phyloP scores from a whole-genome alignment of 140 eudicot genomes.

The Stevia rebaudiana region DNA sequence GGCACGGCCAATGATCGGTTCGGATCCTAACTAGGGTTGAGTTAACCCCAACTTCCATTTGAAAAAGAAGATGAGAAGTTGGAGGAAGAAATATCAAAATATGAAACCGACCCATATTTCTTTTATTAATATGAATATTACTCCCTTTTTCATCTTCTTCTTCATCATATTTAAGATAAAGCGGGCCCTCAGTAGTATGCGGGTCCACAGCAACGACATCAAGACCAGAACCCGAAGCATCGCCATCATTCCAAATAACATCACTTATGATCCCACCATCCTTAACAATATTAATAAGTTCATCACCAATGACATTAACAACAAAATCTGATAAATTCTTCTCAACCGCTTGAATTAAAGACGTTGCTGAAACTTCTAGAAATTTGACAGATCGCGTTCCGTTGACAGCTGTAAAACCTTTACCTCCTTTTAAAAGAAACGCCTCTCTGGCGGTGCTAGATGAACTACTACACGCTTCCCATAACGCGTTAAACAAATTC shows the following conservation, averaged over 20 bases:
- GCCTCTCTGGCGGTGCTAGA: slow-evolving; percentile 83
- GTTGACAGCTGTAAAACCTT: slow-evolving; percentile 64
- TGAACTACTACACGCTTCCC: slow-evolving; percentile 92
- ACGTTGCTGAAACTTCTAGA: slow-evolving; percentile 63
- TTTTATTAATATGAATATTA: slow-evolving; percentile 31
- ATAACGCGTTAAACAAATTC: slow-evolving; percentile 68
- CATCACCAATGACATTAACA: slow-evolving; percentile 74
- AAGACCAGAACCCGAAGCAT: slow-evolving; percentile 36
- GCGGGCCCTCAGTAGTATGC: slow-evolving; percentile 48
- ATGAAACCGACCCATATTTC: slow-evolving; percentile 61
- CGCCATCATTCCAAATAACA: slow-evolving; percentile 41
- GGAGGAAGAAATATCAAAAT: slow-evolving; percentile 93
- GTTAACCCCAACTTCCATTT: slow-evolving; percentile 69
- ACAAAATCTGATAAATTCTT: slow-evolving; percentile 59
- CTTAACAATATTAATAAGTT: slow-evolving; percentile 59
- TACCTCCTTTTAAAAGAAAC: slow-evolving; percentile 77
- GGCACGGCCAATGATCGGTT: slow-evolving; percentile 99
- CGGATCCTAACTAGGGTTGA: slow-evolving; percentile 83
- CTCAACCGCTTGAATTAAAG: slow-evolving; percentile 61
- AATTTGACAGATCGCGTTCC: slow-evolving; percentile 95
- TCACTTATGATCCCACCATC: slow-evolving; percentile 62
- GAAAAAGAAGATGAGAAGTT: slow-evolving; percentile 83
- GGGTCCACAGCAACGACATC: slow-evolving; percentile 37
- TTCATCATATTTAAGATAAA: slow-evolving; percentile 63
- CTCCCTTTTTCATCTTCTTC: slow-evolving; percentile 57